These are phyloP conservation scores for Macrophomina phaseolina DNA, from an alignment of 2,329 filamentous ascomycete genomes.

Conservation along the genomic window DNA sequence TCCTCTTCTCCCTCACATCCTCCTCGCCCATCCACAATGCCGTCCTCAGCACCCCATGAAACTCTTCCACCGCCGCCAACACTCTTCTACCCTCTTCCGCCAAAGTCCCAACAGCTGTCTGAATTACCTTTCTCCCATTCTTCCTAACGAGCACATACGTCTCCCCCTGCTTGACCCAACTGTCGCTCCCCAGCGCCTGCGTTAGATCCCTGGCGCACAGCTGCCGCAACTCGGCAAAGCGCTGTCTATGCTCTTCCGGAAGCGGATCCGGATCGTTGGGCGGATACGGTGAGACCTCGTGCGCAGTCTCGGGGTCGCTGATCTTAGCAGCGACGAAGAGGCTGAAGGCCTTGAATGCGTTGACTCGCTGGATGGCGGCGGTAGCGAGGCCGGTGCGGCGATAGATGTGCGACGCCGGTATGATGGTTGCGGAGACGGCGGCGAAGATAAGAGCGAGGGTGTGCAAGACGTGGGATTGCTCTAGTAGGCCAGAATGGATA, in stretches of 20 bases:
- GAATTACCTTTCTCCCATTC: constrained; percentile 30
- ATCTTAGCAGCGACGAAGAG: constrained; percentile 40
- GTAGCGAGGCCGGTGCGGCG: constrained; percentile 38
- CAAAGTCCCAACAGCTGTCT: constrained; percentile 31
- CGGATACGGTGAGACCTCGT: constrained; percentile 29
- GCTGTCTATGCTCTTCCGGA: constrained; percentile 14
- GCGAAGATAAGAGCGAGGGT: constrained; percentile 49
- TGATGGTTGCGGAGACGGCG: constrained; percentile 48
- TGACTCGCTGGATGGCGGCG: constrained; percentile 38
- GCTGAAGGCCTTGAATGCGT: constrained; percentile 49
- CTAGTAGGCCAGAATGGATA: constrained; percentile 41
- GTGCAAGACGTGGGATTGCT: constrained; percentile 47
- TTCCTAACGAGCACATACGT: constrained; percentile 55
- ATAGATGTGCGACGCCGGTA: constrained; percentile 55
- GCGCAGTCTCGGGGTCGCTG: constrained; percentile 30
- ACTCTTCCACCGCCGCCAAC: constrained; percentile 32
- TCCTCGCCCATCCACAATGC: constrained; percentile 27
- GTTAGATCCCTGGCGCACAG: constrained; percentile 50
- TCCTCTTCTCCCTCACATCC: constrained; percentile 1
- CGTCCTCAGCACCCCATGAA: constrained; percentile 31
- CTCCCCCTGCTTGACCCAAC: constrained; percentile 49
- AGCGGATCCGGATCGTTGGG: constrained; percentile 29
- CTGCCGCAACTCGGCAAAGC: constrained; percentile 28
- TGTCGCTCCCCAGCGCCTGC: constrained; percentile 47
- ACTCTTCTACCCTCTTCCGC: constrained; percentile 40